Evolutionary conservation across 306 rosid genomes (phyloP).

Genomic region (Cucurbita argyrosperma): DNA sequence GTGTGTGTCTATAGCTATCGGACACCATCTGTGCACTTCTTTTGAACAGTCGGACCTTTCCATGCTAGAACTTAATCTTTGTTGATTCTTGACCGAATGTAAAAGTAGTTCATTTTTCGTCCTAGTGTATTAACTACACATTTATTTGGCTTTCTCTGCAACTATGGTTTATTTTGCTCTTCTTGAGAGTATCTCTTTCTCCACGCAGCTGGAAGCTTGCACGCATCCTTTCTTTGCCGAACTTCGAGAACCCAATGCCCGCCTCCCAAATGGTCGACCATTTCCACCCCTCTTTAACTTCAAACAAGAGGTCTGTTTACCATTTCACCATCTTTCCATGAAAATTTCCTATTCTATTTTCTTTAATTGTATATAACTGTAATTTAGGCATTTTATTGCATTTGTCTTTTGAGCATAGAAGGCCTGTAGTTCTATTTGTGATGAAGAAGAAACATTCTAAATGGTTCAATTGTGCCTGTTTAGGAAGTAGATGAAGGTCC

Average conservation of each 20-base stretch:
- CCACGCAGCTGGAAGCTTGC: conserved; percentile 82
- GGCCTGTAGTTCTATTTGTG: not conserved
- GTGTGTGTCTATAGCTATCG: not conserved
- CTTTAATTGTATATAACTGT: not conserved
- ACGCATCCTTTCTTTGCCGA: conserved; percentile 93
- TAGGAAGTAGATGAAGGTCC: not conserved
- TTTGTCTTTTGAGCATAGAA: not conserved
- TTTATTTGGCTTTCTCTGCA: not conserved
- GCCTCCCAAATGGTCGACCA: conserved; percentile 72
- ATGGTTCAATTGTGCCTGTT: not conserved
- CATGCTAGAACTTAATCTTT: not conserved
- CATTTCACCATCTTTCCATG: conserved; percentile 3
- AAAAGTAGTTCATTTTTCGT: not conserved
- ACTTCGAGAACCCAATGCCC: conserved; percentile 74
- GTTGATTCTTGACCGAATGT: not conserved
- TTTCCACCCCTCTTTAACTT: conserved; percentile 81
- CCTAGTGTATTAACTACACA: not conserved
- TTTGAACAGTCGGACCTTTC: not conserved
- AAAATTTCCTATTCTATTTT: not conserved
- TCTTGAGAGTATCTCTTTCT: conserved; percentile 7
- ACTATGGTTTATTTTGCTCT: not conserved
- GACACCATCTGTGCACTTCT: not conserved
- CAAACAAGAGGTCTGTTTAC: conserved; percentile 66
- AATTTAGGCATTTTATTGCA: not conserved
- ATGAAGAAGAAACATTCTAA: not conserved